Conservation (phyloP, 352 stramenopile genomes). For the Pythium aristosporum region DNA sequence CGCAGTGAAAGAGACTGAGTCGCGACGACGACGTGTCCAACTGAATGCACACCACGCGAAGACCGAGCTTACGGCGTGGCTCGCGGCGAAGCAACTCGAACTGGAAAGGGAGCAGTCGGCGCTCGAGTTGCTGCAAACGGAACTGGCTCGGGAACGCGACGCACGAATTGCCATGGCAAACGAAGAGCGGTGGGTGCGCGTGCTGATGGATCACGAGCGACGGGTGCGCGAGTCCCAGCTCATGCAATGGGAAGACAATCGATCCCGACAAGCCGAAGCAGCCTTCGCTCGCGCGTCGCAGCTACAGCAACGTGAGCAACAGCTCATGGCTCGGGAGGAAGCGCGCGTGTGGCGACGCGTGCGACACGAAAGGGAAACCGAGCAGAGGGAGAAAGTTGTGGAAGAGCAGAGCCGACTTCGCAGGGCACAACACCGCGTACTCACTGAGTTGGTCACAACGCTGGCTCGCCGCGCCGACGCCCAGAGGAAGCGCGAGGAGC, state of each 20-base stretch:
- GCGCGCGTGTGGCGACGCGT: conserved; percentile 5
- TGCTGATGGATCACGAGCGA: not conserved
- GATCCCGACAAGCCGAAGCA: not conserved
- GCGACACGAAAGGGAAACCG: conserved; percentile 1
- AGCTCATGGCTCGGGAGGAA: conserved; percentile 20
- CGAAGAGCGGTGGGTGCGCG: conserved; percentile 18
- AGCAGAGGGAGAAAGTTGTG: conserved; percentile 16
- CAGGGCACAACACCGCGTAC: conserved; percentile 23
- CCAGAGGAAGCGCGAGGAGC: conserved; percentile 22
- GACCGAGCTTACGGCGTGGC: conserved; percentile 11
- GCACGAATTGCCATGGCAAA: conserved; percentile 19
- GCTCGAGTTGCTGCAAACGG: conserved; percentile 6
- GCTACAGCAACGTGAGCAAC: not conserved
- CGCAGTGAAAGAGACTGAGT: not conserved
- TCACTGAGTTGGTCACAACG: conserved; percentile 31
- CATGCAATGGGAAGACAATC: conserved; percentile 15
- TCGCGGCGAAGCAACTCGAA: conserved; percentile 26
- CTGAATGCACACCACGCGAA: not conserved
- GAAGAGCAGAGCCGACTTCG: conserved; percentile 30
- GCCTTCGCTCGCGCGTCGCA: not conserved
- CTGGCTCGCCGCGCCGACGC: conserved; percentile 15
- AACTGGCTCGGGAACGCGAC: conserved; percentile 16
- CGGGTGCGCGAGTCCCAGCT: not conserved
- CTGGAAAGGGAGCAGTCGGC: conserved; percentile 26
- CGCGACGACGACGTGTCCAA: not conserved